These are phyloP conservation scores for Handroanthus guayacan DNA, from an alignment of 257 asterid genomes.

Conservation along the genomic window DNA sequence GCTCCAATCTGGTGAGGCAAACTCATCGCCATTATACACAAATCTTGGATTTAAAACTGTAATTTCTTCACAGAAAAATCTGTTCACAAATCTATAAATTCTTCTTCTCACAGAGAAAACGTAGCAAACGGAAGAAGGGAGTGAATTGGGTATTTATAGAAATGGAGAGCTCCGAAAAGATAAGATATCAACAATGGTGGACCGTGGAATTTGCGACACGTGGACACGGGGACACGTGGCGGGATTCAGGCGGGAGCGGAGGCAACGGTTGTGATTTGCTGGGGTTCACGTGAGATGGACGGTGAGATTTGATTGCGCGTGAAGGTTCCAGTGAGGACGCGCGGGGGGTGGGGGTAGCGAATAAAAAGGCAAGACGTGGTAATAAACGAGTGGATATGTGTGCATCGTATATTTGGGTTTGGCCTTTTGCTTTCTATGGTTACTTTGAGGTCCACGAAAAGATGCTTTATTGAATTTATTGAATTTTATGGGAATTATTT, in stretches of 20 bases:
- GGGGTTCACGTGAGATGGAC: conserved; percentile 62
- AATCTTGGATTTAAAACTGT: not conserved
- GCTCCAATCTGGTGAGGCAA: conserved; percentile 86
- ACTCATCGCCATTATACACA: conserved; percentile 80
- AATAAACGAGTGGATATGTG: not conserved
- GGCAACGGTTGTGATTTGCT: conserved; percentile 59
- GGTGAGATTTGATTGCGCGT: conserved; percentile 61
- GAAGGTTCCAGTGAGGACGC: conserved; percentile 38
- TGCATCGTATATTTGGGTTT: not conserved
- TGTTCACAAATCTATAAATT: not conserved
- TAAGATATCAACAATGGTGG: conserved; percentile 40
- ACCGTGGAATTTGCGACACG: conserved; percentile 49
- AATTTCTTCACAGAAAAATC: not conserved
- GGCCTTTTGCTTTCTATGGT: conserved; percentile 41
- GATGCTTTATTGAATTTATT: not conserved
- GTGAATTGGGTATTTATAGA: conserved; percentile 38
- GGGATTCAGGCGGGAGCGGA: conserved; percentile 27
- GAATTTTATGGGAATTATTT: too few species aligned
- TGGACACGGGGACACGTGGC: conserved; percentile 60
- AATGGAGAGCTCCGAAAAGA: conserved; percentile 30
- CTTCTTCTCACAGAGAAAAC: not conserved
- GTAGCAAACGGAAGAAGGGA: not conserved
- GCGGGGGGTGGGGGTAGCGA: not conserved
- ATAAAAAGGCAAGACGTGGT: conserved; percentile 20
- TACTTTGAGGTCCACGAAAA: conserved; percentile 30